Evolutionary conservation across 1,139 yeast genomes (phyloP), one percentile per base, ranked within the genome.

Genomic region (Taphrina confusa): DNA sequence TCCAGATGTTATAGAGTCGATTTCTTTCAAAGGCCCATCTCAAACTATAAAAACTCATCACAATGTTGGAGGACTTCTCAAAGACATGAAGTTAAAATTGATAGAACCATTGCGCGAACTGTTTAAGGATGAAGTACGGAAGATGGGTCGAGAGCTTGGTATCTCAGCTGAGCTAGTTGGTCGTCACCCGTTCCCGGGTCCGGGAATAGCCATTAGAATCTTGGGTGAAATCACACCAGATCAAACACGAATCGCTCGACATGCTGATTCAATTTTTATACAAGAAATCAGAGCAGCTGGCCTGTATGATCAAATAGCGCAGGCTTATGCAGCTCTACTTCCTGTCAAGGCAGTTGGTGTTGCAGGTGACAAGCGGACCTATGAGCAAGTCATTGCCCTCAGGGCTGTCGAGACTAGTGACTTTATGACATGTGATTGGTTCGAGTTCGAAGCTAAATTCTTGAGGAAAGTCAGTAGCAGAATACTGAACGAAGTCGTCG

Each of bases 131-230:
- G 99, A 92, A 80, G 98, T 92, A 63, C 91, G 99, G 77, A 87
- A 84, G 70, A 80, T 92, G 70, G 99, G 99, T 75, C 89, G 89
- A 77, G 78, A 94, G 61, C 78, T 92, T 78, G 97, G 96, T 60
- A 94, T 92, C 69, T 95, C 97, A 50, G 94, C 89, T 72, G 98
- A 92, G 69, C 82, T 92, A 69, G 97, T 92, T 67, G 91, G 98
- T 97, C 88, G 99, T 81, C 99, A 92, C 73, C 99, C 99, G 63
- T 92, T 92, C 96, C 99, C 99, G 71, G 99, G 99, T 73, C 99
- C 99, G 73, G 99, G 99, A 78, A 87, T 92, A 72, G 98, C 97
- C 68, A 94, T 92, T 73, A 85, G 99, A 78, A 95, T 92, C 62
- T 80, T 92, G 62, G 99, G 99, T 68, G 97, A 91, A 77, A 97